Conservation (phyloP, 345 rosid species). For the Eucalyptus regnans region DNA sequence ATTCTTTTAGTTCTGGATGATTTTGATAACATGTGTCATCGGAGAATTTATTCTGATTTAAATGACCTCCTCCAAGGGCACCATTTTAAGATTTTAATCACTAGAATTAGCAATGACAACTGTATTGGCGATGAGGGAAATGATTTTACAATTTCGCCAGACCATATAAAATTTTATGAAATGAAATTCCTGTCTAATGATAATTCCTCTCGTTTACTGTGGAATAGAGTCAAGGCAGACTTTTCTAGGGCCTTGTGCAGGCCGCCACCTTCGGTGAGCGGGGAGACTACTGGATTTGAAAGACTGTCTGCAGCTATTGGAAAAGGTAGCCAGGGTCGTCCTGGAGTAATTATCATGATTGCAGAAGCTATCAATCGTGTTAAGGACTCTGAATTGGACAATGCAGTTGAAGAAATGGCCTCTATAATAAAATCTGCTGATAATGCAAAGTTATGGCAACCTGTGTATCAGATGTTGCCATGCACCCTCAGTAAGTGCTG, state of each 20-base stretch:
- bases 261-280: no score
- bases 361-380: background rate
- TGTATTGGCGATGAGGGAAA: background rate
- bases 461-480: background rate
- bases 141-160: background rate
- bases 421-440: background rate
- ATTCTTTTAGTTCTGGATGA: background rate
- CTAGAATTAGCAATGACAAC: background rate
- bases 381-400: background rate
- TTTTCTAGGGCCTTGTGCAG: background rate
- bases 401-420: background rate
- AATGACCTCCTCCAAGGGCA: background rate
- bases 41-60: background rate
- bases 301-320: background rate
- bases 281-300: background rate
- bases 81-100: background rate
- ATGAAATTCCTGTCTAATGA: background rate
- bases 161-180: background rate
- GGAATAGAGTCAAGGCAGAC: background rate
- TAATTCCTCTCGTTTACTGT: accelerated
- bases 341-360: background rate
- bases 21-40: background rate
- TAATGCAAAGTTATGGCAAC: background rate
- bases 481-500: background rate
- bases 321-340: background rate